These are phyloP conservation scores for Magnaporthiopsis poae DNA, from an alignment of 2,329 filamentous ascomycete genomes.

Conservation along the genomic window DNA sequence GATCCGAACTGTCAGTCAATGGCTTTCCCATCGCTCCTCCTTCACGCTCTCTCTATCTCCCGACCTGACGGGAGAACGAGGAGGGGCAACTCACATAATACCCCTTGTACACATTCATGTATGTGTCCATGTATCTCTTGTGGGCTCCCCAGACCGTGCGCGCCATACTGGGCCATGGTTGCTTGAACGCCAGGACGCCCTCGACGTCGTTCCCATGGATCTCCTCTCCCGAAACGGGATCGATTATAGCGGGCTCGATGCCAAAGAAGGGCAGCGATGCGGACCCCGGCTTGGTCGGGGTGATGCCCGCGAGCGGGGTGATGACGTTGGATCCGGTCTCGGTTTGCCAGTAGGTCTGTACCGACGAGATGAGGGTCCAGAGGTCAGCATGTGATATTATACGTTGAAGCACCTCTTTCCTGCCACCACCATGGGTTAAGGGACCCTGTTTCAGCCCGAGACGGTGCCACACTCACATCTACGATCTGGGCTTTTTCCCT, in stretches of 20 bases:
- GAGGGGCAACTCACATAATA: constrained; percentile 68
- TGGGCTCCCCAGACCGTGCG: constrained; percentile 96
- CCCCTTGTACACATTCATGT: constrained; percentile 92
- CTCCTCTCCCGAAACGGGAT: constrained; percentile 88
- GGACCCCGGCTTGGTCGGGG: constrained; percentile 90
- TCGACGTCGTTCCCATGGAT: constrained; percentile 93
- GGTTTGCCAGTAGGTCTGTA: constrained; percentile 97
- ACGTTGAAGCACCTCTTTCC: neutral
- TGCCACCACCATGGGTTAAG: neutral
- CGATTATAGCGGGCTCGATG: constrained; percentile 93
- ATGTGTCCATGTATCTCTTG: constrained; percentile 98
- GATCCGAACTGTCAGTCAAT: neutral
- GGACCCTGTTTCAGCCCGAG: too few species aligned
- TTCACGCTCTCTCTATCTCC: neutral
- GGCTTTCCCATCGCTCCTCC: neutral
- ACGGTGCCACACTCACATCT: constrained; percentile 57
- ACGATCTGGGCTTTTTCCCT: constrained; percentile 88
- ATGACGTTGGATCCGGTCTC: constrained; percentile 97
- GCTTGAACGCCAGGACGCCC: constrained; percentile 92
- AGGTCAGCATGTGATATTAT: neutral
- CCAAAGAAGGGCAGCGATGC: constrained; percentile 97
- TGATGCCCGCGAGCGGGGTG: constrained; percentile 82
- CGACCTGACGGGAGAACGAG: neutral
- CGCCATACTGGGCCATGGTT: constrained; percentile 96
- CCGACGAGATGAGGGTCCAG: constrained; percentile 13